Percentiles rank a stretch among this genome's conserved stretches.
Evolutionary conservation across 768 basidiomycete genomes (phyloP).

Genomic region (Suillus decipiens): DNA sequence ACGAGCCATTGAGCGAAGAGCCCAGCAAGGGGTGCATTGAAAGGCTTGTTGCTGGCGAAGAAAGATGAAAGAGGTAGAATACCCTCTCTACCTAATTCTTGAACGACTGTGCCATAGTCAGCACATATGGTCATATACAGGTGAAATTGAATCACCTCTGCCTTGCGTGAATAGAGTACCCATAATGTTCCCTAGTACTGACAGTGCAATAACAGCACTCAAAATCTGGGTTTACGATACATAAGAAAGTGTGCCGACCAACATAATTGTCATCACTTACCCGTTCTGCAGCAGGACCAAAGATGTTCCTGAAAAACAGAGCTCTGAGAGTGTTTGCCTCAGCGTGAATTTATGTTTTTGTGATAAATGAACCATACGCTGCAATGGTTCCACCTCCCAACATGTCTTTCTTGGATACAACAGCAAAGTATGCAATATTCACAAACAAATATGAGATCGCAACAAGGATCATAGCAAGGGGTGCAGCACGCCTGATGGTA

Average conservation of each 20-base stretch:
- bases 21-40: slow-evolving; percentile 64
- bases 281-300: slow-evolving; percentile 59
- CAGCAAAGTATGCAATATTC: slow-evolving; percentile 75
- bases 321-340: slow-evolving; percentile 41
- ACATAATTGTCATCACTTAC: slow-evolving; percentile 35
- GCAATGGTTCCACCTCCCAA: slow-evolving; percentile 62
- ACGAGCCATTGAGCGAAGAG: slow-evolving; percentile 63
- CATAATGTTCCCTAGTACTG: slow-evolving; percentile 64
- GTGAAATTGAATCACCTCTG: slow-evolving; percentile 45
- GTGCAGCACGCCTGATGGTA: slow-evolving; percentile 71
- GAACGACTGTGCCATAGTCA: slow-evolving; percentile 49
- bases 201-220: slow-evolving; percentile 62
- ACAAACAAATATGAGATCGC: slow-evolving; percentile 61
- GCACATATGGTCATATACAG: slow-evolving; percentile 3
- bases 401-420: slow-evolving; percentile 70
- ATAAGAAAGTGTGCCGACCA: background rate
- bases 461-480: slow-evolving; percentile 63
- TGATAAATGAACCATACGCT: slow-evolving; percentile 49
- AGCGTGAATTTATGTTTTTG: background rate
- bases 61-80: slow-evolving; percentile 64
- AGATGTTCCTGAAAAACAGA: slow-evolving; percentile 74
- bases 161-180: slow-evolving; percentile 67
- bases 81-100: slow-evolving; percentile 74
- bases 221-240: slow-evolving; percentile 42
- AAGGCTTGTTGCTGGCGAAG: slow-evolving; percentile 73